phyloP scores from a whole-genome alignment of 768 basidiomycete genomes.

The Lactifluus subvellereus region DNA sequence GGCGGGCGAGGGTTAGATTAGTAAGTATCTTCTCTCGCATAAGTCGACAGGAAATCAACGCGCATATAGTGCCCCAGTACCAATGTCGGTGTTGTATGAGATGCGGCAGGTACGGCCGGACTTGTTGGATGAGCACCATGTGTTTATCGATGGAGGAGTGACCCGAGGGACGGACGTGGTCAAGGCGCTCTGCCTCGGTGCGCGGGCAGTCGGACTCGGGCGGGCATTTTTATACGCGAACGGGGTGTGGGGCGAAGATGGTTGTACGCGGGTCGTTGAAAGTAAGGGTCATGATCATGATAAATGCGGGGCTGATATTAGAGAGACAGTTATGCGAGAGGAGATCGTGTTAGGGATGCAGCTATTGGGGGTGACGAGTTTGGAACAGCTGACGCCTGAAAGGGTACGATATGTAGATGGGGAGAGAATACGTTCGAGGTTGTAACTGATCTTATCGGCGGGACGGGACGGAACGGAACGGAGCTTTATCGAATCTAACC shows the following conservation, averaged over 20 bases:
- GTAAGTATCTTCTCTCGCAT: slow-evolving; percentile 28
- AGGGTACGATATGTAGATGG: slow-evolving; percentile 30
- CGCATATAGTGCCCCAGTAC: slow-evolving; percentile 34
- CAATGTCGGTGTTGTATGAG: slow-evolving; percentile 42
- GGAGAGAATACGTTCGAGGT: background rate
- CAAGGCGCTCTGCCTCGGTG: slow-evolving; percentile 46
- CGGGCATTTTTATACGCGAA: slow-evolving; percentile 41
- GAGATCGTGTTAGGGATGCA: slow-evolving; percentile 40
- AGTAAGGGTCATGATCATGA: slow-evolving; percentile 21
- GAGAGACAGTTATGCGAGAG: slow-evolving; percentile 33
- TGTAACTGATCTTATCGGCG: background rate
- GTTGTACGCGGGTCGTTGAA: slow-evolving; percentile 27
- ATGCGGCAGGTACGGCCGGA: slow-evolving; percentile 39
- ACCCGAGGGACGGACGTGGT: slow-evolving; percentile 44
- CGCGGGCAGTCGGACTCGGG: slow-evolving; percentile 41
- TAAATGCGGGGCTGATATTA: background rate
- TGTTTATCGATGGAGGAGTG: slow-evolving; percentile 45
- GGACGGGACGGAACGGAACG: no score
- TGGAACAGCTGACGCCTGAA: slow-evolving; percentile 36
- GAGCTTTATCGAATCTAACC: no score
- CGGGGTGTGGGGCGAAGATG: slow-evolving; percentile 33
- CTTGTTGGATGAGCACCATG: slow-evolving; percentile 34
- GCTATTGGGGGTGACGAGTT: slow-evolving; percentile 36
- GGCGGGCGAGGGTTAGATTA: slow-evolving; percentile 44
- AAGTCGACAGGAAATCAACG: background rate